Conservation (phyloP, 2,329 filamentous ascomycete genomes). For the Neonectria neomacrospora region DNA sequence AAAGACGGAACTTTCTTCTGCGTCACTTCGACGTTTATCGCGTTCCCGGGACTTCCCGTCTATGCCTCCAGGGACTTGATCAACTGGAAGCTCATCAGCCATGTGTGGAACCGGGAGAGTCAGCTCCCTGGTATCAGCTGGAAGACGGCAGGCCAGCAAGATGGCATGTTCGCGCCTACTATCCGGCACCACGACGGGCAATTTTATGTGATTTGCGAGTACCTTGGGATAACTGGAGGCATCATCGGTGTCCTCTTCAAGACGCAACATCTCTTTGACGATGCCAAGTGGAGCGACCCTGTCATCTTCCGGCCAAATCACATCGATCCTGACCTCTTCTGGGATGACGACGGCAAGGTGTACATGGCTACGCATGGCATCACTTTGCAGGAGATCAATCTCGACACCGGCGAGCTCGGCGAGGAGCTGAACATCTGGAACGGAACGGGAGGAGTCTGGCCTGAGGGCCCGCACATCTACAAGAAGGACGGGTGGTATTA, state of each 20-base stretch:
- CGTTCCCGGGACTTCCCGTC: slow-evolving; percentile 64
- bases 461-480: slow-evolving; percentile 65
- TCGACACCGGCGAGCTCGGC: slow-evolving; percentile 18
- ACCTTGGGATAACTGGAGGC: slow-evolving; percentile 18
- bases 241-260: slow-evolving; percentile 31
- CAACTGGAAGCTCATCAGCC: slow-evolving; percentile 59
- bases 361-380: slow-evolving; percentile 57
- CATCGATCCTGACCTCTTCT: slow-evolving; percentile 61
- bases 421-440: slow-evolving; percentile 58
- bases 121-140: slow-evolving; percentile 53
- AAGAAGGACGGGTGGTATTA: slow-evolving; percentile 56
- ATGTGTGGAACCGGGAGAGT: slow-evolving; percentile 53
- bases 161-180: slow-evolving; percentile 61
- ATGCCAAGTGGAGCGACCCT: slow-evolving; percentile 42
- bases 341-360: slow-evolving; percentile 64
- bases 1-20: slow-evolving; percentile 62
- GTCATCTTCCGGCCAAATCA: slow-evolving; percentile 38
- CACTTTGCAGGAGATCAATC: slow-evolving; percentile 36
- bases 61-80: slow-evolving; percentile 63
- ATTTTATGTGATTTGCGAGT: slow-evolving; percentile 53
- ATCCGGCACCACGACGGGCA: slow-evolving; percentile 54
- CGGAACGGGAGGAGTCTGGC: slow-evolving; percentile 55
- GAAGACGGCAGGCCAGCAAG: slow-evolving; percentile 45
- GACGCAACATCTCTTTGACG: slow-evolving; percentile 35
- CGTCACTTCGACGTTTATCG: slow-evolving; percentile 62